Evolutionary conservation across 2,329 filamentous ascomycete genomes (phyloP).

Genomic region (Phyllosticta ampelicida): DNA sequence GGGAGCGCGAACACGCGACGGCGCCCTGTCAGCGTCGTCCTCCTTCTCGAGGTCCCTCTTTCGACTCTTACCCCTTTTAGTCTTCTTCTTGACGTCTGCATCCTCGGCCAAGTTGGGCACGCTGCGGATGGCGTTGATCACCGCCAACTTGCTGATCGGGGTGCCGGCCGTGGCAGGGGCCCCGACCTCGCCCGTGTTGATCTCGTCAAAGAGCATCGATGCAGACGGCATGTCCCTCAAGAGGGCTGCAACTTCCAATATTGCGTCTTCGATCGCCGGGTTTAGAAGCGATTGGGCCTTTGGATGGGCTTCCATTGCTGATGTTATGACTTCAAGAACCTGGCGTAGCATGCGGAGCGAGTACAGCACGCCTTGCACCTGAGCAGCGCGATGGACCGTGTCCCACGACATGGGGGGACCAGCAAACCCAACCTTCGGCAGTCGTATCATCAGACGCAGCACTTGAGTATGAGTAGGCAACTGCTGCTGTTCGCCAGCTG

Average conservation of each 20-base stretch:
- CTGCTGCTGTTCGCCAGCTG: background rate
- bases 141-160: background rate
- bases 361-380: constrained; percentile 6
- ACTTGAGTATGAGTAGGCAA: background rate
- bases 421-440: background rate
- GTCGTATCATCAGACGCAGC: background rate
- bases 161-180: background rate
- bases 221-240: background rate
- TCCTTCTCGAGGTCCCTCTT: background rate
- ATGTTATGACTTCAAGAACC: background rate
- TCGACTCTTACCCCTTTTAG: background rate
- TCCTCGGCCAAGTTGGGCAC: background rate
- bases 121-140: background rate
- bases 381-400: constrained; percentile 1
- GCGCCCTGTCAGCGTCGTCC: background rate
- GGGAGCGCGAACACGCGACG: background rate
- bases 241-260: background rate
- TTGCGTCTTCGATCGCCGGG: background rate
- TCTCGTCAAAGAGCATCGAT: background rate
- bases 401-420: background rate
- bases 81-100: background rate
- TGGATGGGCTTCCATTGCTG: background rate
- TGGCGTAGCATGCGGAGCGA: constrained; percentile 10
- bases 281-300: background rate
- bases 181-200: background rate